These are phyloP conservation scores for Bombardia bombarda DNA, from an alignment of 495 filamentous ascomycete genomes.

Conservation along the genomic window DNA sequence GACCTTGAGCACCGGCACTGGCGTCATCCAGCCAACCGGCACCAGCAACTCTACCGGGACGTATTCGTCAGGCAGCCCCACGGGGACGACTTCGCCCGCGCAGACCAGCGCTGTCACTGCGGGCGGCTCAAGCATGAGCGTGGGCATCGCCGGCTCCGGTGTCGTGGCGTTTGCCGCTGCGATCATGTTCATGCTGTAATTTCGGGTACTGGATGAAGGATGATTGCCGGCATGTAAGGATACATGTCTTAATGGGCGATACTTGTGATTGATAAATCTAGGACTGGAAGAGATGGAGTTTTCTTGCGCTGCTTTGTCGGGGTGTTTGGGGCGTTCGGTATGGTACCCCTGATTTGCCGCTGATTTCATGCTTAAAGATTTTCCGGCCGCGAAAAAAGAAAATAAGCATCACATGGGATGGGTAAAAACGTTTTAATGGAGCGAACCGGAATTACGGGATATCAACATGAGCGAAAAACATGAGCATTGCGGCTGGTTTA, in stretches of 20 bases:
- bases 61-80: slow-evolving; percentile 1
- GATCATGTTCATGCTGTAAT: slow-evolving; percentile 21
- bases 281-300: neutral
- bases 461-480: neutral
- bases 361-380: slow-evolving; percentile 2
- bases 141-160: slow-evolving; percentile 8
- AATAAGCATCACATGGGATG: slow-evolving; percentile 1
- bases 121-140: slow-evolving; percentile 8
- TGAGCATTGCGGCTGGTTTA: too few relatives aligned
- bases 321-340: slow-evolving; percentile 3
- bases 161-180: slow-evolving; percentile 16
- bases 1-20: neutral
- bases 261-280: neutral
- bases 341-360: neutral
- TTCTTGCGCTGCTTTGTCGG: neutral
- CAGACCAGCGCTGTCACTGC: neutral
- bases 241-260: neutral
- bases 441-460: slow-evolving; percentile 1
- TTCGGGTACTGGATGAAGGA: neutral
- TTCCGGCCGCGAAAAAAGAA: neutral
- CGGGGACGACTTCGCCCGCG: neutral
- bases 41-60: slow-evolving; percentile 1
- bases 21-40: neutral
- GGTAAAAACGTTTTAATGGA: slow-evolving; percentile 5
- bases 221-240: neutral